A percentile compares a stretch with the other conserved stretches of the same genome.
These are phyloP conservation scores for Hydrangea macrophylla DNA, from an alignment of 148 eudicot genomes.

Conservation along the genomic window DNA sequence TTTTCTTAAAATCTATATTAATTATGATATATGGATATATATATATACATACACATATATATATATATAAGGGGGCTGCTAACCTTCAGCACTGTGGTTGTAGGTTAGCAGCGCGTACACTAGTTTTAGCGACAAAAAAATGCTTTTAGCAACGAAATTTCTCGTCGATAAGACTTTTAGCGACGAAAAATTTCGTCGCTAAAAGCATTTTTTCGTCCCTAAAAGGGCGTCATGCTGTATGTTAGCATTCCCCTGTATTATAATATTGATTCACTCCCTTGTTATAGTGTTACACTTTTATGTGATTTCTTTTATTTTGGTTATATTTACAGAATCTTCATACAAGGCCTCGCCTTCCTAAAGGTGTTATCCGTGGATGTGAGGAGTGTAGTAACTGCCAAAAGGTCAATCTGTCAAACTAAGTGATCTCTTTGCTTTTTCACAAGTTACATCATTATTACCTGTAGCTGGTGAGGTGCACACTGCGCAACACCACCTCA, in stretches of 20 bases:
- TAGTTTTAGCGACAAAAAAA: too few relatives aligned
- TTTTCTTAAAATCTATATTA: slow-evolving; percentile 10
- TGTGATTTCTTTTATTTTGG: slow-evolving; percentile 1
- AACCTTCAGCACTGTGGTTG: too few relatives aligned
- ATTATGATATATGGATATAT: too few relatives aligned
- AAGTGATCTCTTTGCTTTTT: background rate
- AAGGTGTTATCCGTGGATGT: slow-evolving; percentile 93
- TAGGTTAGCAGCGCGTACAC: too few relatives aligned
- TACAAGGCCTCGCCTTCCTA: slow-evolving; percentile 52
- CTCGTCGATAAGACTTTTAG: too few relatives aligned
- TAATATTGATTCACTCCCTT: background rate
- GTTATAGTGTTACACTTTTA: background rate
- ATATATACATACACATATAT: too few relatives aligned
- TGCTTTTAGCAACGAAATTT: too few relatives aligned
- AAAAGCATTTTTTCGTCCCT: too few relatives aligned
- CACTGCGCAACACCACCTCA: too few relatives aligned
- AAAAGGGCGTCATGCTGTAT: background rate
- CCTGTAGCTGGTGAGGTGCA: background rate
- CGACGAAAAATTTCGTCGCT: too few relatives aligned
- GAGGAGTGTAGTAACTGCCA: slow-evolving; percentile 71
- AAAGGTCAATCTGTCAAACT: slow-evolving; percentile 50
- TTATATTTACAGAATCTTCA: slow-evolving; percentile 45
- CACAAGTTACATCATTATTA: background rate
- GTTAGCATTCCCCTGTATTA: too few relatives aligned
- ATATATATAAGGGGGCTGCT: too few relatives aligned